Percentiles rank a stretch among this genome's conserved stretches.
Conservation (phyloP, 768 basidiomycete genomes). For the Phanerochaete carnosa region DNA sequence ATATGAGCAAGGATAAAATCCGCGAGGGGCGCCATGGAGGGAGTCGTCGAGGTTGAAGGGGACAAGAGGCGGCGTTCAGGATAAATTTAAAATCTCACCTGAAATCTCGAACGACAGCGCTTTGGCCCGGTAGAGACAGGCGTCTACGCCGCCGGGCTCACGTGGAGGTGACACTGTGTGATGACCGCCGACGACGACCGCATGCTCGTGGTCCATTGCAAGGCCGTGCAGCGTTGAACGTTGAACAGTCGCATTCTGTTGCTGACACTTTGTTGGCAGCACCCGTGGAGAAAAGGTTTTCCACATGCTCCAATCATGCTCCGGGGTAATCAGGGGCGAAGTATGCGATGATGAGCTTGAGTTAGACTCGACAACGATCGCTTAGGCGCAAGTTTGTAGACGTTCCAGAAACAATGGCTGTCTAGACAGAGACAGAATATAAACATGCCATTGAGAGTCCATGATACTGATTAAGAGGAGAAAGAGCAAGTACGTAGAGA, state of each 20-base stretch:
- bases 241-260: background rate
- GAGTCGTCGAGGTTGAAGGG: constrained; percentile 19
- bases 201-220: background rate
- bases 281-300: background rate
- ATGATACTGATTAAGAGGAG: background rate
- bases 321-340: background rate
- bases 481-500: background rate
- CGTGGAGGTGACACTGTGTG: background rate
- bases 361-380: background rate
- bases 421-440: constrained; percentile 3
- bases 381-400: background rate
- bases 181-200: background rate
- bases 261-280: background rate
- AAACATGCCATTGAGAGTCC: constrained; percentile 6
- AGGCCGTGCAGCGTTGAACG: background rate
- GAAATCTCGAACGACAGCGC: constrained; percentile 18
- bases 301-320: background rate
- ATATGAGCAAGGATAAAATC: constrained; percentile 61
- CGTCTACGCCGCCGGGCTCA: constrained; percentile 1
- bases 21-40: constrained; percentile 68
- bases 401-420: background rate
- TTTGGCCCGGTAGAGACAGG: constrained; percentile 20
- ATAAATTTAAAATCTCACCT: constrained; percentile 15
- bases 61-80: constrained; percentile 3
- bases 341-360: background rate